A percentile compares a stretch with the other conserved stretches of the same genome.
phyloP scores from a whole-genome alignment of 345 rosid species.

The Citrus maxima region DNA sequence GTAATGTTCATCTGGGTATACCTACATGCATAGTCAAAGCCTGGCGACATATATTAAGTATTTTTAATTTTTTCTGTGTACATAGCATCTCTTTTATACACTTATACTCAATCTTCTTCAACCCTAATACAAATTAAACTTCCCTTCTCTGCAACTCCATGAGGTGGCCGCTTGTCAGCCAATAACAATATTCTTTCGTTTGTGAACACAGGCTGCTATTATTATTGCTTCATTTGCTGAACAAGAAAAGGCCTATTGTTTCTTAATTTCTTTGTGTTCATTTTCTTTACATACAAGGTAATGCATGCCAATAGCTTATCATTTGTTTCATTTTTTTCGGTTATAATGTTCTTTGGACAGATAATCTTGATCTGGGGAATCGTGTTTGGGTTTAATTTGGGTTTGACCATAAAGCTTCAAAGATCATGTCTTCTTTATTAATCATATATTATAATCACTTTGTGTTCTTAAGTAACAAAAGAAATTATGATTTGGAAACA shows the following conservation, averaged over 20 bases:
- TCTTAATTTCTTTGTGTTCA: constrained; percentile 14
- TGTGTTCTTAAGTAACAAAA: constrained; percentile 8
- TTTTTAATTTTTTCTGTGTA: not conserved
- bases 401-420: constrained; percentile 8
- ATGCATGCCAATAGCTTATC: not conserved
- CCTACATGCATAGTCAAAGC: constrained; percentile 56
- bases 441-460: not conserved
- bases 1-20: constrained; percentile 39
- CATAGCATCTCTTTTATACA: constrained; percentile 11
- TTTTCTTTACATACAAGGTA: constrained; percentile 34
- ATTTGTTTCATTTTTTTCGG: not conserved
- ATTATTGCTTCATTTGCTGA: constrained; percentile 41
- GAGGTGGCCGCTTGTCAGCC: constrained; percentile 8
- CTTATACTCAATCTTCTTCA: constrained; percentile 28
- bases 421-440: not conserved
- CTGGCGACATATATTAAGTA: constrained; percentile 5
- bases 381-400: constrained; percentile 8
- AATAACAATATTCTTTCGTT: not conserved
- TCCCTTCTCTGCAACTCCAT: constrained; percentile 21
- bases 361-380: constrained; percentile 18
- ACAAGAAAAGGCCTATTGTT: constrained; percentile 35
- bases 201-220: constrained; percentile 4
- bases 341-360: not conserved
- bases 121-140: not conserved
- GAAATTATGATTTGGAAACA: not conserved